phyloP scores from a whole-genome alignment of 2,329 filamentous ascomycete species.

The Arachnomyces sp. region DNA sequence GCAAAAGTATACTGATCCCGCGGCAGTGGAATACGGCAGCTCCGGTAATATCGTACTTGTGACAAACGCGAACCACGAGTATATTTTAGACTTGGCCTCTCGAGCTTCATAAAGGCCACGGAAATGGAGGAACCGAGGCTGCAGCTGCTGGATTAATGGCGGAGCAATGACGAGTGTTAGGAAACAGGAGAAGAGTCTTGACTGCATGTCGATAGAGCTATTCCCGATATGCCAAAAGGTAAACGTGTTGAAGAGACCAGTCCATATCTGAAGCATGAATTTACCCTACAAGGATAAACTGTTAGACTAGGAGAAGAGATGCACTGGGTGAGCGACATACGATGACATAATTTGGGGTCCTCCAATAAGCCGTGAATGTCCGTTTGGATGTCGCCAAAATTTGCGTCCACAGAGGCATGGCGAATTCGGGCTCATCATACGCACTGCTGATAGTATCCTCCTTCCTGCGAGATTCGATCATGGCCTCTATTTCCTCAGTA shows the following conservation, averaged over 20 bases:
- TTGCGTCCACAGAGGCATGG: constrained; percentile 52
- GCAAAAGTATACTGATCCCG: constrained; percentile 57
- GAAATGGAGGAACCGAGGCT: constrained; percentile 62
- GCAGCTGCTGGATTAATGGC: constrained; percentile 67
- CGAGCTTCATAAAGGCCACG: constrained; percentile 62
- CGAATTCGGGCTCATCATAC: constrained; percentile 54
- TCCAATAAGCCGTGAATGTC: constrained; percentile 57
- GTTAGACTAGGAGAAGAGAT: neutral
- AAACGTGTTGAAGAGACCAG: constrained; percentile 62
- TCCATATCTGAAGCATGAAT: constrained; percentile 55
- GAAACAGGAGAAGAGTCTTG: constrained; percentile 67
- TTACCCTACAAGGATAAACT: constrained; percentile 42
- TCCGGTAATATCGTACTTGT: constrained; percentile 61
- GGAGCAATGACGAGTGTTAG: constrained; percentile 69
- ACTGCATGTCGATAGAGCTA: constrained; percentile 57
- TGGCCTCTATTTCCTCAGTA: constrained; percentile 45
- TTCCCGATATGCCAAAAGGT: constrained; percentile 59
- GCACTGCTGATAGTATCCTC: constrained; percentile 31
- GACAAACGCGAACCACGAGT: constrained; percentile 65
- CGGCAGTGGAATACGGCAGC: constrained; percentile 60
- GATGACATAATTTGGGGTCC: constrained; percentile 53
- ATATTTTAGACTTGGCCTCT: constrained; percentile 72
- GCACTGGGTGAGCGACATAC: constrained; percentile 16
- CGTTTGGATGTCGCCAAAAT: constrained; percentile 49
- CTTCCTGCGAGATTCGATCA: constrained; percentile 42